Evolutionary conservation across 345 rosid genomes (phyloP).

Genomic region (Lepidium aucheri): DNA sequence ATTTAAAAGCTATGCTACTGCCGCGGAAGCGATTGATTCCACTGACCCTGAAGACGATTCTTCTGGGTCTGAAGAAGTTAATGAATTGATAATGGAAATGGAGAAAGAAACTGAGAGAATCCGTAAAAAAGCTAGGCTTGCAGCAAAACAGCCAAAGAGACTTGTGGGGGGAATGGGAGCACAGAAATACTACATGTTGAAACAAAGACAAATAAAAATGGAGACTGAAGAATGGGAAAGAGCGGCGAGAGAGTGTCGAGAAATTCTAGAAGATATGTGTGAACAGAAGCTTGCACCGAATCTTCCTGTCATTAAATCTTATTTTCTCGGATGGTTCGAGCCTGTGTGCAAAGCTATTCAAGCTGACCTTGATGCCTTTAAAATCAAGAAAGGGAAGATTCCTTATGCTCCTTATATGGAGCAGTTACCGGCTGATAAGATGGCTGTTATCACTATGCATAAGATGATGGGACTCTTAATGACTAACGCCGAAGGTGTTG

Average conservation of each 20-base stretch:
- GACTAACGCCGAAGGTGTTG: conserved; percentile 51
- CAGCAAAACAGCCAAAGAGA: conserved; percentile 37
- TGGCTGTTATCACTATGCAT: conserved; percentile 95
- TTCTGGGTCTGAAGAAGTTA: conserved; percentile 64
- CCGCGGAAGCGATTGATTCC: conserved; percentile 55
- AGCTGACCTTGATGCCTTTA: conserved; percentile 56
- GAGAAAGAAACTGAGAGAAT: conserved; percentile 33
- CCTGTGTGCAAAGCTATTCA: conserved; percentile 73
- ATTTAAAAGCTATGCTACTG: conserved; percentile 39
- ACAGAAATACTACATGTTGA: conserved; percentile 43
- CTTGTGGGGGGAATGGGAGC: conserved; percentile 48
- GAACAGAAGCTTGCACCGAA: conserved; percentile 95
- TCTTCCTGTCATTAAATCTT: conserved; percentile 75
- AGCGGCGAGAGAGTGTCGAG: conserved; percentile 82
- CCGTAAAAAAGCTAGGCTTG: conserved; percentile 18
- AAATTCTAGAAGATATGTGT: conserved; percentile 80
- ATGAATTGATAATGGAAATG: conserved; percentile 40
- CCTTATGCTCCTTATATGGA: conserved; percentile 46
- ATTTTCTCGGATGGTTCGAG: conserved; percentile 95
- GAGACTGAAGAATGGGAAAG: conserved; percentile 96
- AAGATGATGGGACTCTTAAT: conserved; percentile 80
- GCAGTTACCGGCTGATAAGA: conserved; percentile 67
- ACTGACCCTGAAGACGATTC: conserved; percentile 59
- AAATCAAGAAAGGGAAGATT: conserved; percentile 25
- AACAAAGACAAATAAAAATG: conserved; percentile 59